phyloP scores from a whole-genome alignment of 768 basidiomycete genomes.

The Cyclocybe cylindracea region DNA sequence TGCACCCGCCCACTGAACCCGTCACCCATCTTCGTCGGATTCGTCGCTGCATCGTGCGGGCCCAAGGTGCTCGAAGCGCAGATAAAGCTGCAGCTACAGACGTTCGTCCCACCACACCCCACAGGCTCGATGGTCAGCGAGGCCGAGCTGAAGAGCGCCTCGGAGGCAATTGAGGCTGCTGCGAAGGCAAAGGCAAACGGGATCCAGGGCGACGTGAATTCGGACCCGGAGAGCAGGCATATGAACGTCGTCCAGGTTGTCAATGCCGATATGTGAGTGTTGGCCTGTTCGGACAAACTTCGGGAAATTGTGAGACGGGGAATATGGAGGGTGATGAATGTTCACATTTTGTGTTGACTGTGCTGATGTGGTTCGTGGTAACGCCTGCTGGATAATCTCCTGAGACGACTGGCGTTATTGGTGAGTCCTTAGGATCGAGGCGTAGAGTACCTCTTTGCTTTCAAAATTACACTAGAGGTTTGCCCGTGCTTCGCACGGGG shows the following conservation, averaged over 20 bases:
- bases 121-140: constrained; percentile 74
- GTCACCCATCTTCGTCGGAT: constrained; percentile 95
- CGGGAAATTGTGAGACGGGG: too few species aligned
- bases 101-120: constrained; percentile 77
- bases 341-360: too few species aligned
- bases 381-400: too few species aligned
- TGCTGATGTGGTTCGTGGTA: too few species aligned
- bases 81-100: constrained; percentile 58
- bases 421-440: too few species aligned
- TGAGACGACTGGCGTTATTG: too few species aligned
- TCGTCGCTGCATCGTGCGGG: constrained; percentile 78
- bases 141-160: constrained; percentile 43
- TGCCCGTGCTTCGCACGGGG: too few species aligned
- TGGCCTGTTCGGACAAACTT: too few species aligned
- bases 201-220: constrained; percentile 1
- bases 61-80: constrained; percentile 65
- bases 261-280: constrained; percentile 9
- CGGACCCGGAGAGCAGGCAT: constrained; percentile 8
- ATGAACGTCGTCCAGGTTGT: constrained; percentile 19
- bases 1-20: constrained; percentile 98
- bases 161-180: constrained; percentile 15
- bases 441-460: too few species aligned
- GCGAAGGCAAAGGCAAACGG: constrained; percentile 10
- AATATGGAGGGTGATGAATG: too few species aligned
- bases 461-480: too few species aligned